phyloP scores from a whole-genome alignment of 2,329 filamentous ascomycete genomes.

The Elsinoe arachidis region DNA sequence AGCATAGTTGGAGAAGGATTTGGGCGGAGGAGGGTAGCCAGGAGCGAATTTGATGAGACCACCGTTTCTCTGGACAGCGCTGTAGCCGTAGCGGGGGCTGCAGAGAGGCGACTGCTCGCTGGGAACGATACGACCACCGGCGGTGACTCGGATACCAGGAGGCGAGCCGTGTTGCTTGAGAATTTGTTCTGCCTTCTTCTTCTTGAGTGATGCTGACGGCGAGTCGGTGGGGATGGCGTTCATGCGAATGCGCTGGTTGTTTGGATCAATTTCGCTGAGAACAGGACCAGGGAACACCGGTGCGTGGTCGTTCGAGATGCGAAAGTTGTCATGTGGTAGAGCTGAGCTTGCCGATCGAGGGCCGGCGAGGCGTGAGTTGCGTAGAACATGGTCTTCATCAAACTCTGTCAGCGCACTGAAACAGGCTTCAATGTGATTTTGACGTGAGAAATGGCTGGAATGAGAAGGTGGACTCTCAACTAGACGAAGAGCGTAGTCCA shows the following conservation, averaged over 20 bases:
- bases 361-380: constrained; percentile 29
- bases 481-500: constrained; percentile 18
- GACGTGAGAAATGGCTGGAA: neutral
- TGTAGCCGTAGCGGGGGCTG: constrained; percentile 32
- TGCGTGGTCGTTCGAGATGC: constrained; percentile 20
- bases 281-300: constrained; percentile 17
- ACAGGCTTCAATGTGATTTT: constrained; percentile 13
- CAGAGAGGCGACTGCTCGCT: constrained; percentile 35
- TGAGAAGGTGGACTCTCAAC: constrained; percentile 18
- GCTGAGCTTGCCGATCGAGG: constrained; percentile 29
- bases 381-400: constrained; percentile 29
- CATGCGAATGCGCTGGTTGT: constrained; percentile 23
- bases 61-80: constrained; percentile 30
- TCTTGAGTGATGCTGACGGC: constrained; percentile 43
- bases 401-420: constrained; percentile 17
- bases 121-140: constrained; percentile 45
- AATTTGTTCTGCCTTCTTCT: constrained; percentile 40
- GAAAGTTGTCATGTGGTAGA: constrained; percentile 22
- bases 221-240: constrained; percentile 29
- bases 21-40: constrained; percentile 24
- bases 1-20: constrained; percentile 22
- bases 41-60: constrained; percentile 31
- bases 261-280: constrained; percentile 28
- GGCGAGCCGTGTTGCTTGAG: constrained; percentile 45
- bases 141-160: constrained; percentile 42